phyloP scores from a whole-genome alignment of 805 yeast genomes.

The Wickerhamiella sergipiensis region DNA sequence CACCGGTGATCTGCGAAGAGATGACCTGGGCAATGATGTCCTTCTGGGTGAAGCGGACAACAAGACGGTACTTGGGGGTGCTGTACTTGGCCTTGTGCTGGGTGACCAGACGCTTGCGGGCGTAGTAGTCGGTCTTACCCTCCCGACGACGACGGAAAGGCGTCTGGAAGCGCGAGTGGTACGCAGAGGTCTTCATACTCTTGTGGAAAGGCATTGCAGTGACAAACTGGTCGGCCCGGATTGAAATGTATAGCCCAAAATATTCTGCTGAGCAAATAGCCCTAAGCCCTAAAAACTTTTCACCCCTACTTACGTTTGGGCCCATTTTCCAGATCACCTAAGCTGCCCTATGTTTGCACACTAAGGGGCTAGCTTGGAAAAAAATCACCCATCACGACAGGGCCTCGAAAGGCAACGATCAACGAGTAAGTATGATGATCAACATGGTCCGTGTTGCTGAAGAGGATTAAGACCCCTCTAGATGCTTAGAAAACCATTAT shows the following conservation, averaged over 20 bases:
- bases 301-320: not conserved
- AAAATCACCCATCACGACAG: no score
- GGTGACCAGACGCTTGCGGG: constrained; percentile 98
- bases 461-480: constrained; percentile 27
- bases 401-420: no score
- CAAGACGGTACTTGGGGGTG: constrained; percentile 99
- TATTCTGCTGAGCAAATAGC: not conserved
- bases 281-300: constrained; percentile 1
- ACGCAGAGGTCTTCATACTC: constrained; percentile 66
- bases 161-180: constrained; percentile 99
- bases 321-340: not conserved
- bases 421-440: constrained; percentile 13
- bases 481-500: constrained; percentile 24
- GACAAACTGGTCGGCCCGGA: not conserved
- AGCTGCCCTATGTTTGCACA: not conserved
- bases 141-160: constrained; percentile 99
- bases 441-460: constrained; percentile 29
- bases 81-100: constrained; percentile 99
- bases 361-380: not conserved
- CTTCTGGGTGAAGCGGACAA: constrained; percentile 99
- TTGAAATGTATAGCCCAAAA: not conserved
- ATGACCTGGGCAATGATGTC: constrained; percentile 97
- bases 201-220: constrained; percentile 62
- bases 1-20: constrained; percentile 95
- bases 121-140: constrained; percentile 99